Evolutionary conservation across 1,139 yeast genomes (phyloP).

Genomic region (Debaryomycetaceae sp.): DNA sequence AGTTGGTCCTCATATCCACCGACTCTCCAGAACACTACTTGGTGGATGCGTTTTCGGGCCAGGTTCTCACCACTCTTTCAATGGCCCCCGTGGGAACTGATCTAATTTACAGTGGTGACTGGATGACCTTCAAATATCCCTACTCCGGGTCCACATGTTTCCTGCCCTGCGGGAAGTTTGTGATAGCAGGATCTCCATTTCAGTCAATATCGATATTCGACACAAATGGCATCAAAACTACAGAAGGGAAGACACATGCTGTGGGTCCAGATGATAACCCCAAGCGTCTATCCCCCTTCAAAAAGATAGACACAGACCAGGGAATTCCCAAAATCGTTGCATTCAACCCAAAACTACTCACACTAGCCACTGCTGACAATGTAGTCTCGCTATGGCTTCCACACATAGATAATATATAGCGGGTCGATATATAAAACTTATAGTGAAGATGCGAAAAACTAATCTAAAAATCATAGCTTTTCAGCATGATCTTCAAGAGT

Average conservation of each 20-base stretch:
- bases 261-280: constrained; percentile 18
- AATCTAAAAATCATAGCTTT: not conserved
- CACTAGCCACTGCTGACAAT: constrained; percentile 80
- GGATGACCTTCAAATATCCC: constrained; percentile 42
- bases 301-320: constrained; percentile 23
- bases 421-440: not conserved
- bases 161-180: constrained; percentile 78
- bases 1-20: constrained; percentile 64
- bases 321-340: constrained; percentile 58
- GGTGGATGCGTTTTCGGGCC: constrained; percentile 71
- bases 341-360: constrained; percentile 75
- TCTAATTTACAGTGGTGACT: constrained; percentile 17
- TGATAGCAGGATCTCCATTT: constrained; percentile 61
- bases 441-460: not conserved
- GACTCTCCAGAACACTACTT: constrained; percentile 52
- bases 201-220: constrained; percentile 64
- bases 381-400: constrained; percentile 43
- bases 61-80: constrained; percentile 46
- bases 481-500: not conserved
- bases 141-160: constrained; percentile 63
- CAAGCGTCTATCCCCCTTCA: constrained; percentile 19
- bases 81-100: constrained; percentile 21
- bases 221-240: constrained; percentile 33
- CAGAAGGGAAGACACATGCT: constrained; percentile 19
- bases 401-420: not conserved